Evolutionary conservation across 2,329 filamentous ascomycete genomes (phyloP).

Genomic region (Pestalotiopsis sp.): DNA sequence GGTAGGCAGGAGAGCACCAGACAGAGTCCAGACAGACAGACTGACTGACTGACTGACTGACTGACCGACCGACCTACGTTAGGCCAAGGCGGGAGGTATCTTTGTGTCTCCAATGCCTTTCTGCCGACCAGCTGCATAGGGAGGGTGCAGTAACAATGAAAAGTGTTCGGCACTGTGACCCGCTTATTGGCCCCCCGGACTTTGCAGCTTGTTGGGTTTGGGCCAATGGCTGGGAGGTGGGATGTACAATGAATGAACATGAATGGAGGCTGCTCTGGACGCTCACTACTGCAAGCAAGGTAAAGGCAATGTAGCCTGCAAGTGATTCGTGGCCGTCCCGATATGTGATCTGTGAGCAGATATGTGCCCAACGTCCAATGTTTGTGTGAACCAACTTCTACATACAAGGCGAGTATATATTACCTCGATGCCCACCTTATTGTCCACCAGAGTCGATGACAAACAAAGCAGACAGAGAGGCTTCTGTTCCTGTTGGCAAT

Average conservation of each 20-base stretch:
- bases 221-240: not conserved
- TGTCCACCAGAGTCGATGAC: not conserved
- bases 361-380: not conserved
- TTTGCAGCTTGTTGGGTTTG: not conserved
- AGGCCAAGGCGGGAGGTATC: slow-evolving; percentile 5
- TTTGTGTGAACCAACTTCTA: not conserved
- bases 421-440: not conserved
- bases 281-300: not conserved
- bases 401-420: not conserved
- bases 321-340: not conserved
- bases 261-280: not conserved
- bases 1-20: not conserved
- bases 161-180: slow-evolving; percentile 7
- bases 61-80: not conserved
- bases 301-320: slow-evolving; percentile 7
- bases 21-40: too few species aligned
- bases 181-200: not conserved
- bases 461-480: not conserved
- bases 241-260: not conserved
- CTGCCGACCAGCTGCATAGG: slow-evolving; percentile 9
- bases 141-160: slow-evolving; percentile 10
- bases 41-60: too few species aligned
- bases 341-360: not conserved
- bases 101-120: slow-evolving; percentile 11
- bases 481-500: not conserved